Evolutionary conservation across 345 rosid species (phyloP).

Genomic region (Camelina sativa): DNA sequence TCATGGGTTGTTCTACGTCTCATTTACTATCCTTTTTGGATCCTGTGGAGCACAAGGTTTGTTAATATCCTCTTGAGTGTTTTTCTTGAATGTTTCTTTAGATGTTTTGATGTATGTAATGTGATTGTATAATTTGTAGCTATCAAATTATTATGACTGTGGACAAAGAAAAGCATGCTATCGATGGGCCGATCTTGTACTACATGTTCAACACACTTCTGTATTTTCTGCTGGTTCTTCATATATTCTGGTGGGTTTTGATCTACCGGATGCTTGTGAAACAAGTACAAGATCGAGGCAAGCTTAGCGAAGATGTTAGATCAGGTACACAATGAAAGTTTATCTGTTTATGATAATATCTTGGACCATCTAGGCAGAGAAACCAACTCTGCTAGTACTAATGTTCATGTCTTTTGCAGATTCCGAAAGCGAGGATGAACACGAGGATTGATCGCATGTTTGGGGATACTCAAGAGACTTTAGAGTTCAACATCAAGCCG

Average conservation of each 20-base stretch:
- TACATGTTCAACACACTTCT: slow-evolving; percentile 84
- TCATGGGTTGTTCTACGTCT: slow-evolving; percentile 92
- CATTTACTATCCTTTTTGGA: slow-evolving; percentile 93
- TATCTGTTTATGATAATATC: not conserved
- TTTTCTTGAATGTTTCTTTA: slow-evolving; percentile 23
- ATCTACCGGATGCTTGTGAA: slow-evolving; percentile 76
- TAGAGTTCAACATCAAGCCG: not conserved
- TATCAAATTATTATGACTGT: slow-evolving; percentile 73
- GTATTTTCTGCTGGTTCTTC: slow-evolving; percentile 73
- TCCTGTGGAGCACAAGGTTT: slow-evolving; percentile 99
- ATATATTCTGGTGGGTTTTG: slow-evolving; percentile 95
- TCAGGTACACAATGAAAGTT: slow-evolving; percentile 59
- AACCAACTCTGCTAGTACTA: no score
- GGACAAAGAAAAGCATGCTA: slow-evolving; percentile 67
- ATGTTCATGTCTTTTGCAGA: slow-evolving; percentile 53
- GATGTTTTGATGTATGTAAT: not conserved
- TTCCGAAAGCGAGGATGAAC: slow-evolving; percentile 83
- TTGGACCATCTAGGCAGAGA: not conserved
- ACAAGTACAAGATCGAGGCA: slow-evolving; percentile 82
- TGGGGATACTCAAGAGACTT: not conserved
- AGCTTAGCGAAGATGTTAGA: slow-evolving; percentile 85
- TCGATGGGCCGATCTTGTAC: slow-evolving; percentile 70
- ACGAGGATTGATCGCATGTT: slow-evolving; percentile 59
- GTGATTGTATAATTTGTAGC: slow-evolving; percentile 50
- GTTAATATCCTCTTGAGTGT: slow-evolving; percentile 25